phyloP scores from a whole-genome alignment of 129 eudicot species.

The Chrysanthemum makinoi region DNA sequence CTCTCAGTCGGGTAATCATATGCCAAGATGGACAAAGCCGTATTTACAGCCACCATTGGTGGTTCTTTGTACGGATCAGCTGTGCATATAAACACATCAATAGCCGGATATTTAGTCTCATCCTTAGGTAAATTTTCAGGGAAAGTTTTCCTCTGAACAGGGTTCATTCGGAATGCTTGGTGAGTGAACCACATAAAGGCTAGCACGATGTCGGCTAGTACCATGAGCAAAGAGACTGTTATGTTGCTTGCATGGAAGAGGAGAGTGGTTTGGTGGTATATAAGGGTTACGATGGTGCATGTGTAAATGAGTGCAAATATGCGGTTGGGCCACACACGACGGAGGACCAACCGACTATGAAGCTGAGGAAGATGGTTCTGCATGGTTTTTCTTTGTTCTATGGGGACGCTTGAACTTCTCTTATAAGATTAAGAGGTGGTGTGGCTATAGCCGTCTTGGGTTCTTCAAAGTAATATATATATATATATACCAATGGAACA shows the following conservation, averaged over 20 bases:
- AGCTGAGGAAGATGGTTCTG: conserved; percentile 28
- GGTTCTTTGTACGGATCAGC: conserved; percentile 78
- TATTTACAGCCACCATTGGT: conserved; percentile 52
- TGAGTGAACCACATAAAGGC: conserved; percentile 48
- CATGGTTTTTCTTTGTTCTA: conserved; percentile 15
- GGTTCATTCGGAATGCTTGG: conserved; percentile 52
- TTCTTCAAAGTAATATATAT: too few species aligned
- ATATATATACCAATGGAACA: too few species aligned
- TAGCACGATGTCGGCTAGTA: conserved; percentile 41
- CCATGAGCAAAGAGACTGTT: conserved; percentile 18
- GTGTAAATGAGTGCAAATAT: conserved; percentile 38
- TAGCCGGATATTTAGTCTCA: conserved; percentile 37
- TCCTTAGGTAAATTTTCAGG: conserved; percentile 40
- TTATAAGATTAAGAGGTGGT: not conserved
- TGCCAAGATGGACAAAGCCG: conserved; percentile 60
- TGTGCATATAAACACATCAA: conserved; percentile 70
- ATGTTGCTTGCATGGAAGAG: conserved; percentile 34
- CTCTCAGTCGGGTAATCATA: conserved; percentile 56
- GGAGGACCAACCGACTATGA: conserved; percentile 29
- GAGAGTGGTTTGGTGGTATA: conserved; percentile 31
- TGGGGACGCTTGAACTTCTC: not conserved
- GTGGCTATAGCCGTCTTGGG: not conserved
- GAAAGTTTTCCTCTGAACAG: conserved; percentile 31
- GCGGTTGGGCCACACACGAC: conserved; percentile 45
- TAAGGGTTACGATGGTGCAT: conserved; percentile 32